Base-by-base conservation (phyloP, 2,329 filamentous ascomycete species). In the Xylaria multiplex region DNA sequence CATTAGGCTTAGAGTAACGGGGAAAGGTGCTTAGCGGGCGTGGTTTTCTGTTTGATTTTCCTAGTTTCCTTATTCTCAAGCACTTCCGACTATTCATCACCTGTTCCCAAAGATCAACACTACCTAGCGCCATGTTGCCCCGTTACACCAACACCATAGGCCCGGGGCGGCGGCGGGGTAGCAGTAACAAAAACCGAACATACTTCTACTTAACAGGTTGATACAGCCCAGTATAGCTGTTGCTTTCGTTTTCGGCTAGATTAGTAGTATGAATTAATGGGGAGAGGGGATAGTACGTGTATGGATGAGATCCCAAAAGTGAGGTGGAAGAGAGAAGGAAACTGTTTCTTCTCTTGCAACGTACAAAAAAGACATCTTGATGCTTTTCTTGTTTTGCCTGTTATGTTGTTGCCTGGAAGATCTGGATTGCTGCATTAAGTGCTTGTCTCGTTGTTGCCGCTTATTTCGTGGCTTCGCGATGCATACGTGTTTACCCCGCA, bases 31-130 rank as follows among this genome's bases (percentile, higher is more conserved):
- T 8, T 13, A 43, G 30, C 42, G 43, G 40, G 8, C 14, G 24
- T 54, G 8, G 5, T 50, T 59, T 22, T 27, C 14, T 49, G 5
- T 40, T 42, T 54, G 6, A n/a, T n/a, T 57, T 43, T 32, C 43
- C 3, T 24, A n/a, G 48, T 46, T 24, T 27, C 58, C 42, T 52
- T 11, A 32, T 61, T 49, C 37, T n/a, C 55, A 19, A 35, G 14
- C n/a, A 42, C 57, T 42, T 49, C 57, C 58, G 45, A 64, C 54
- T 49, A 45, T 7, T 11, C n/a, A 19, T 13, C 54, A 9, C 53
- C 59, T 59, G 27, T 63, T 59, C 32, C 30, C 42, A 5, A 50
- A 35, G 16, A 43, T 40, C 35, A 13, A 16, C 13, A 45, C n/a
- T 37, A 11, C 13, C 37, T 11, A 9, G 16, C 27, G 11, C 16